Base-by-base conservation (phyloP, 371 early-diverging fungal species). In the Actinomortierella ambigua region DNA sequence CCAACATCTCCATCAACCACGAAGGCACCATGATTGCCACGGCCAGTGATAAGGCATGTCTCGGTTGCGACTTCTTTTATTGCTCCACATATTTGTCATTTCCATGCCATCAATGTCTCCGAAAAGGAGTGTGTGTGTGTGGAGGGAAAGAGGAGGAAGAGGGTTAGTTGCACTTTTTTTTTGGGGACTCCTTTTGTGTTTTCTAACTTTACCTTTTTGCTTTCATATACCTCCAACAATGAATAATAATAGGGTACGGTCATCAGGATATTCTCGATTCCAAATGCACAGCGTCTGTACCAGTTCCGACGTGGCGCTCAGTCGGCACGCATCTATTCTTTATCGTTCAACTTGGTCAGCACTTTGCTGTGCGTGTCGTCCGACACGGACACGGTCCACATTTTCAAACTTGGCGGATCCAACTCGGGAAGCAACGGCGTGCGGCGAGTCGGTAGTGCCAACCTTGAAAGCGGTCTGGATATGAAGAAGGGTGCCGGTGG, bases 351-450 rank as follows among this genome's bases (percentile, higher is more conserved):
- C 61, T 77, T 90, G 2, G 84, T 88, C 20, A 88, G 87, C 59
- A 87, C 92, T 6, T 71, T 95, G 41, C 84, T 98, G 17, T 86
- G 92, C 68, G 96, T 95, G 2, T 93, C 95, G 1, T 90, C 91
- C 59, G 97, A 94, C 57, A 92, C 96, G 0, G 97, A 98, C 52
- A 98, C 98, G 0, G 93, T 98, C n/a, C 98, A 98, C 66, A 91
- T 98, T n/a, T 98, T 93, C 80, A 90, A 90, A 55, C 65, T 97
- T 8, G 73, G 78, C 17, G 78, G 66, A 43, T 53, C 62, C 69
- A 14, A 50, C 53, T 68, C 6, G 58, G 59, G n/a, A 47, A 43
- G 46, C 49, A 17, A 20, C 57, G 51, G 20, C 28, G 20, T 29
- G 40, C 17, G 53, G n/a, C 18, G 42, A 22, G 41, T 39, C 50